Percentiles rank a stretch among this genome's conserved stretches.
Evolutionary conservation across 2,329 filamentous ascomycete species (phyloP).

Genomic region (Epichloe typhina): DNA sequence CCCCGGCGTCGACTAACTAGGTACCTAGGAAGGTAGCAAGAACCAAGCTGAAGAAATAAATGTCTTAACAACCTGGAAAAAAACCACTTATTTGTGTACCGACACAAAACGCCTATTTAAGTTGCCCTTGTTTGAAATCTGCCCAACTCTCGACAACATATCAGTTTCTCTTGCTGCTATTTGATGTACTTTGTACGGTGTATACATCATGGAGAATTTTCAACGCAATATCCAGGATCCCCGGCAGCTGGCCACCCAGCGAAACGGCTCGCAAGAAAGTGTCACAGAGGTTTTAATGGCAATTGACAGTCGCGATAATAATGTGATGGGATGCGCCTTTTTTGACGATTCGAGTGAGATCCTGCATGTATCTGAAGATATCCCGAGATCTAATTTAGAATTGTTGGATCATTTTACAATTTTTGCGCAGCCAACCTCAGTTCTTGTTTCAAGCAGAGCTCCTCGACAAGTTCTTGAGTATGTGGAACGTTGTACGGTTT

Average conservation of each 20-base stretch:
- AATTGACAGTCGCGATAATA: slow-evolving; percentile 57
- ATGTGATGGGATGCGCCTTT: slow-evolving; percentile 70
- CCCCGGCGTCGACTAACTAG: no score
- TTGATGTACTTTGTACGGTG: no score
- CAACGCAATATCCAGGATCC: not conserved
- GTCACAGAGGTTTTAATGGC: slow-evolving; percentile 60
- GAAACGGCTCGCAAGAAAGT: not conserved
- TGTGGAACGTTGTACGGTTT: slow-evolving; percentile 1
- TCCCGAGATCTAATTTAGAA: slow-evolving; percentile 54
- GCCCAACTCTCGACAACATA: no score
- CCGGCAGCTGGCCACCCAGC: not conserved
- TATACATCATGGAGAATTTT: not conserved
- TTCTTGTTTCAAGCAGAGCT: slow-evolving; percentile 38
- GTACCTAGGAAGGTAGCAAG: no score
- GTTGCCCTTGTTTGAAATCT: no score
- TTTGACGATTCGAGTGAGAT: slow-evolving; percentile 59
- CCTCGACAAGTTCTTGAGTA: slow-evolving; percentile 24
- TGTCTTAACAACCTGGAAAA: no score
- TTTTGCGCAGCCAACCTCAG: slow-evolving; percentile 39
- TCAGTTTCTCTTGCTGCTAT: no score
- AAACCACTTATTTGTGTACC: no score
- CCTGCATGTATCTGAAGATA: slow-evolving; percentile 66
- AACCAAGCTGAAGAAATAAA: no score
- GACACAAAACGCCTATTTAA: no score
- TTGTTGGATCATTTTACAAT: slow-evolving; percentile 48